phyloP scores from a whole-genome alignment of 2,329 filamentous ascomycete species.

The Zymoseptoria ardabiliae region DNA sequence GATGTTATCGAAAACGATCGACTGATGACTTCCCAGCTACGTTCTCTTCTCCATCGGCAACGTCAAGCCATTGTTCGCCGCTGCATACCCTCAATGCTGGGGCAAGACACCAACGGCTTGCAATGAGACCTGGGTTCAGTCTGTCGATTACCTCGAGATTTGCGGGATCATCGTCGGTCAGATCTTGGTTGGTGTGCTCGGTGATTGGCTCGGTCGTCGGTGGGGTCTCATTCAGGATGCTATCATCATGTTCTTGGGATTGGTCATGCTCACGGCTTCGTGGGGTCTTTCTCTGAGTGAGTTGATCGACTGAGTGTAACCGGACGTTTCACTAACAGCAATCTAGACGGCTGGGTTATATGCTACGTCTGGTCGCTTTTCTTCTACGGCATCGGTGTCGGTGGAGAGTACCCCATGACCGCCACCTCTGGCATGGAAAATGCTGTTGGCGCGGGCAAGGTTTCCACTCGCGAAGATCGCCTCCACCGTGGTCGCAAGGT shows the following conservation, averaged over 20 bases:
- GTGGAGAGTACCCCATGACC: slow-evolving; percentile 94
- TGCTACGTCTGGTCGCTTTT: slow-evolving; percentile 94
- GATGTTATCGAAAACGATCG: not conserved
- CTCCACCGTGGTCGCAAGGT: slow-evolving; percentile 94
- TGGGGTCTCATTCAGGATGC: slow-evolving; percentile 97
- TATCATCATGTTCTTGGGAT: slow-evolving; percentile 84
- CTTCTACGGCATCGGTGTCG: slow-evolving; percentile 69
- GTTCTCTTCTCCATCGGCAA: slow-evolving; percentile 97
- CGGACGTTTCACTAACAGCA: slow-evolving; percentile 6
- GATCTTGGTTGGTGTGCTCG: slow-evolving; percentile 73
- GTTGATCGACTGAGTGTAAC: not conserved
- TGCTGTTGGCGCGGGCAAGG: slow-evolving; percentile 72
- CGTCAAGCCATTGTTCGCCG: slow-evolving; percentile 70
- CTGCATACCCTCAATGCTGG: slow-evolving; percentile 77
- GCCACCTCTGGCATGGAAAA: slow-evolving; percentile 81
- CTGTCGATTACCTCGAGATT: slow-evolving; percentile 87
- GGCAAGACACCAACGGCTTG: slow-evolving; percentile 50
- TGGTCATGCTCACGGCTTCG: slow-evolving; percentile 82
- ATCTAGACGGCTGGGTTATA: slow-evolving; percentile 80
- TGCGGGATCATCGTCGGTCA: slow-evolving; percentile 93
- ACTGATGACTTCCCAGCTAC: slow-evolving; percentile 49
- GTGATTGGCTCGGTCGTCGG: slow-evolving; percentile 78
- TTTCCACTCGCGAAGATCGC: slow-evolving; percentile 87
- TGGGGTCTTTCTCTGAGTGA: slow-evolving; percentile 68
- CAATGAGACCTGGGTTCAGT: slow-evolving; percentile 69